A percentile compares a stretch with the other conserved stretches of the same genome.
Evolutionary conservation across 176 grass and related monocot species (phyloP).

Genomic region (Aegilops umbellulata): DNA sequence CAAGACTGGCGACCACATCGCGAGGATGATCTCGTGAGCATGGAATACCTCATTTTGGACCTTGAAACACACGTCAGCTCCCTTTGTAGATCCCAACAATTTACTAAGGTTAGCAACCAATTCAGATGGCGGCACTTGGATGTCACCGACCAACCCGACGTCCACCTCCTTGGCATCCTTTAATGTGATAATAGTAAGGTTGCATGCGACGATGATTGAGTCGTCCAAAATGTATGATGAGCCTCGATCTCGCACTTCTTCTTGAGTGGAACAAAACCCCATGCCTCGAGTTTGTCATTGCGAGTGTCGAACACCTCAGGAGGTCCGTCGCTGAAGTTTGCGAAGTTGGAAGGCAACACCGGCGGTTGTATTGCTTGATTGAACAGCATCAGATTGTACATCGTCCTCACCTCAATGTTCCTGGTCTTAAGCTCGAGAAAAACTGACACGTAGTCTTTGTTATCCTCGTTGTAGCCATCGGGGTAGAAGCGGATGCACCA

Average conservation of each 20-base stretch:
- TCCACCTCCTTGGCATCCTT: not conserved
- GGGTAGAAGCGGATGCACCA: not conserved
- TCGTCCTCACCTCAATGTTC: not conserved
- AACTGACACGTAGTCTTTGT: not conserved
- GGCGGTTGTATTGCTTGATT: not conserved
- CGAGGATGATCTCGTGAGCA: not conserved
- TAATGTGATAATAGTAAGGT: not conserved
- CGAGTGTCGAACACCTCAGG: not conserved
- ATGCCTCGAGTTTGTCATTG: not conserved
- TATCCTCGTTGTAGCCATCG: not conserved
- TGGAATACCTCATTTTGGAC: not conserved
- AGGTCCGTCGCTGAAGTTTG: not conserved
- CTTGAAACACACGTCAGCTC: not conserved
- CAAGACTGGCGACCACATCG: not conserved
- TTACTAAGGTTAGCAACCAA: not conserved
- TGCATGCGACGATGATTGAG: not conserved
- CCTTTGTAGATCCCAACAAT: not conserved
- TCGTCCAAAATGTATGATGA: not conserved
- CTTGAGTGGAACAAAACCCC: not conserved
- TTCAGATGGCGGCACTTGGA: not conserved
- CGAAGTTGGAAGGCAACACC: not conserved
- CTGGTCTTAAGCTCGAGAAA: not conserved
- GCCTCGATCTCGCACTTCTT: not conserved
- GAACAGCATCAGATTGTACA: not conserved
- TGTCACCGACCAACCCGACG: not conserved